Evolutionary conservation across 225 moss, liverwort and hornwort genomes (phyloP).

Genomic region (Climacium dendroides): DNA sequence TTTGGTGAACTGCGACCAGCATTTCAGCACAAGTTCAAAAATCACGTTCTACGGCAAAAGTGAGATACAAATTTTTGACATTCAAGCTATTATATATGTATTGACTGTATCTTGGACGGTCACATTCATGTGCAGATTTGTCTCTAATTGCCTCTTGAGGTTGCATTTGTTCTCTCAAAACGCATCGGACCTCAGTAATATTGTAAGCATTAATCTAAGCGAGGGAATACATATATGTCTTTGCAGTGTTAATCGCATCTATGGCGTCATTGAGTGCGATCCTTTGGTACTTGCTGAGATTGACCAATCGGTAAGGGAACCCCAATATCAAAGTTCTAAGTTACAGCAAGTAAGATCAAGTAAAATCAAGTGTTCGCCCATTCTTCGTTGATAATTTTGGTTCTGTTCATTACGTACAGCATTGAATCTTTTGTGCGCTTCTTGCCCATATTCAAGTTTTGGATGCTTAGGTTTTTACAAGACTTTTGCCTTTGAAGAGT

Average conservation of each 20-base stretch:
- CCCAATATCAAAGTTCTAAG: neutral
- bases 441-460: neutral
- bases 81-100: neutral
- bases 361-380: neutral
- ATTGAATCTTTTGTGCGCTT: neutral
- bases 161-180: neutral
- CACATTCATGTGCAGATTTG: neutral
- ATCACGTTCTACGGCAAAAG: slow-evolving; percentile 17
- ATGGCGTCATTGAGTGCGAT: slow-evolving; percentile 85
- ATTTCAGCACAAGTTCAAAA: slow-evolving; percentile 68
- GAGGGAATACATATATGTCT: neutral
- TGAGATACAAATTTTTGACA: neutral
- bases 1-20: slow-evolving; percentile 70
- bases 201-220: neutral
- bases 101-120: neutral
- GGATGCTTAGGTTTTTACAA: neutral
- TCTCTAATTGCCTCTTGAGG: neutral
- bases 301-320: slow-evolving; percentile 63
- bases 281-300: slow-evolving; percentile 59
- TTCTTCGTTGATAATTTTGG: neutral
- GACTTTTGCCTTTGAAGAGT: neutral
- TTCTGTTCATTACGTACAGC: neutral
- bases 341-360: neutral
- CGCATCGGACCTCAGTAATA: neutral
- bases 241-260: slow-evolving; percentile 35